These are phyloP conservation scores for Trametes sp. DNA, from an alignment of 1,284 basidiomycete species.

Conservation along the genomic window DNA sequence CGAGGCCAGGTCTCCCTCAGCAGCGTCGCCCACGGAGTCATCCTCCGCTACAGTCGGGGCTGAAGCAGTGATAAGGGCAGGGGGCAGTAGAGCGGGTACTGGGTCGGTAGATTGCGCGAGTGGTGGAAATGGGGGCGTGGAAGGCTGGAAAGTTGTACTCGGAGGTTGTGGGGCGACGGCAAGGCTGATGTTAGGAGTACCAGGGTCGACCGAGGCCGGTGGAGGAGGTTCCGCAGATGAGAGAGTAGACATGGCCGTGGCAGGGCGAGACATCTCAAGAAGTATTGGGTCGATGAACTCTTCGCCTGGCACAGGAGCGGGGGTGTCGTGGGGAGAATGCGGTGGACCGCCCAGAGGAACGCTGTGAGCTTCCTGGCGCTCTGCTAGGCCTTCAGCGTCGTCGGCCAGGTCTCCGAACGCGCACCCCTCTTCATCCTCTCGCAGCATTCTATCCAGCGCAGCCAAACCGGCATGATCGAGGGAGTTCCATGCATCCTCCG, in stretches of 20 bases:
- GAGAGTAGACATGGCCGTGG: not conserved
- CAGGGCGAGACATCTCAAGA: slow-evolving; percentile 29
- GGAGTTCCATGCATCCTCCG: slow-evolving; percentile 46
- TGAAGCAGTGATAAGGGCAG: not conserved
- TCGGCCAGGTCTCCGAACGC: not conserved
- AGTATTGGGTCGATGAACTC: slow-evolving; percentile 41
- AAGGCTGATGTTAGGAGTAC: no score
- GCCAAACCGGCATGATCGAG: slow-evolving; percentile 49
- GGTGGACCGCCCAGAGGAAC: not conserved
- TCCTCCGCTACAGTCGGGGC: slow-evolving; percentile 2
- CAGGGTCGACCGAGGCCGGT: not conserved
- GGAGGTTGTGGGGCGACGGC: not conserved
- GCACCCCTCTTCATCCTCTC: slow-evolving; percentile 43
- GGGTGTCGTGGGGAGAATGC: not conserved
- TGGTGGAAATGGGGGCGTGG: slow-evolving; percentile 16
- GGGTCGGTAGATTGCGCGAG: not conserved
- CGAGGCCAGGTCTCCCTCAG: slow-evolving; percentile 18
- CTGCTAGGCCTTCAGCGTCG: not conserved
- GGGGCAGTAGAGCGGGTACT: not conserved
- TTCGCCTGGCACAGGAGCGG: slow-evolving; percentile 26
- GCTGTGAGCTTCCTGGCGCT: not conserved
- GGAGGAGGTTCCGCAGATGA: not conserved
- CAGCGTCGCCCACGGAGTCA: slow-evolving; percentile 1
- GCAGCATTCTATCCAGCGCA: slow-evolving; percentile 57
- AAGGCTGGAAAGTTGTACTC: slow-evolving; percentile 9